These are phyloP conservation scores for Parasitella parasitica DNA, from an alignment of 371 early-diverging fungal species.

Conservation along the genomic window DNA sequence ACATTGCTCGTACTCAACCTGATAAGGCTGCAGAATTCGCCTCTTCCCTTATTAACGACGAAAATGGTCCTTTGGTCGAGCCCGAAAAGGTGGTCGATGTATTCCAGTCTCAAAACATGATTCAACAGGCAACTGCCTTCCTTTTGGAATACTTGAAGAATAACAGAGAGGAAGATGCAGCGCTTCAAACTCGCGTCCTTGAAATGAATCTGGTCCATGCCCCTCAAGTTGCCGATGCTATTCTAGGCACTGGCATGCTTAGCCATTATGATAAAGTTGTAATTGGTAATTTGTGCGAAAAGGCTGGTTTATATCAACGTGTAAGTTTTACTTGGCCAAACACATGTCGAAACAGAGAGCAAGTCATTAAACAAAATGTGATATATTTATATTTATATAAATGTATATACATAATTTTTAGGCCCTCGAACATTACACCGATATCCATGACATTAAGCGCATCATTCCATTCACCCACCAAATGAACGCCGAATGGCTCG, in stretches of 20 bases:
- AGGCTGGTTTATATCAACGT: constrained; percentile 94
- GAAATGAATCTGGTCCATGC: constrained; percentile 97
- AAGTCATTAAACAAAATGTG: neutral
- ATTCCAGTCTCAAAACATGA: constrained; percentile 88
- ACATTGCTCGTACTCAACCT: constrained; percentile 87
- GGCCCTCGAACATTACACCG: constrained; percentile 96
- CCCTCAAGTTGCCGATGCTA: constrained; percentile 98
- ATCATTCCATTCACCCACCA: constrained; percentile 89
- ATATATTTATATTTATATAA: too few relatives aligned
- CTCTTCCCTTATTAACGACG: constrained; percentile 79
- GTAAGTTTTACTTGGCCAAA: constrained; percentile 63
- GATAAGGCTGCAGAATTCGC: constrained; percentile 96
- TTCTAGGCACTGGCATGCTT: constrained; percentile 93
- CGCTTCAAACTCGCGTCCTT: constrained; percentile 92
- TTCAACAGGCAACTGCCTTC: constrained; percentile 96
- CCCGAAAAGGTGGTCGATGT: constrained; percentile 91
- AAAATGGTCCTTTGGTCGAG: constrained; percentile 79
- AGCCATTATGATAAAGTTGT: constrained; percentile 91
- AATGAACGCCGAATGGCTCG: constrained; percentile 85
- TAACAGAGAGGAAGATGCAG: constrained; percentile 86
- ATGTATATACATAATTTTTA: too few relatives aligned
- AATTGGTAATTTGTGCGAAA: constrained; percentile 93
- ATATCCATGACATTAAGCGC: constrained; percentile 94
- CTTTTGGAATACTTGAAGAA: constrained; percentile 93
- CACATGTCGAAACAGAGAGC: neutral